Evolutionary conservation across 805 yeast species (phyloP).

Genomic region (Yamadazyma phyllophila): DNA sequence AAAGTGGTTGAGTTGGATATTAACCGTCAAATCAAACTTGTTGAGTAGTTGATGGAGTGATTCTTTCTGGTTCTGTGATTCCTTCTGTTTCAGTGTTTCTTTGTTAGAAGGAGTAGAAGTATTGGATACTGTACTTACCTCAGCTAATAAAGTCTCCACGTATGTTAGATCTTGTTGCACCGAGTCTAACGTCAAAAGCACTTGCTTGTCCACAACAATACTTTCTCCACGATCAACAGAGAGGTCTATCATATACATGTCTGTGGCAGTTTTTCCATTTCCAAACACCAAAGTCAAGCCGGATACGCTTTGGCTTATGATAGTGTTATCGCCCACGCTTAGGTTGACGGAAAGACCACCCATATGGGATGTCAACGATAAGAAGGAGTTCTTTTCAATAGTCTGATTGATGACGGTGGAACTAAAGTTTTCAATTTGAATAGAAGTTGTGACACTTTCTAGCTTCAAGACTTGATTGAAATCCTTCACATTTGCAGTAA

Average conservation of each 20-base stretch:
- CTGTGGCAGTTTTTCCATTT: neutral
- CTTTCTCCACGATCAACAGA: conserved; percentile 7
- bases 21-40: conserved; percentile 9
- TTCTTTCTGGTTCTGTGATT: too few species aligned
- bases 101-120: too few species aligned
- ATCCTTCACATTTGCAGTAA: conserved; percentile 11
- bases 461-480: conserved; percentile 6
- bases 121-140: neutral
- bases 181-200: neutral
- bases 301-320: conserved; percentile 4
- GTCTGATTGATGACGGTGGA: neutral
- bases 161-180: conserved; percentile 8
- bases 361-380: neutral
- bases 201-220: conserved; percentile 3
- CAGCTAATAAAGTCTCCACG: conserved; percentile 10
- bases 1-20: conserved; percentile 19
- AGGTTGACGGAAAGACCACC: neutral
- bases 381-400: neutral
- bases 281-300: conserved; percentile 9
- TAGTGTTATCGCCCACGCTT: neutral
- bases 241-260: conserved; percentile 3
- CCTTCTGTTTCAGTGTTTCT: too few species aligned
- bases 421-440: conserved; percentile 4
- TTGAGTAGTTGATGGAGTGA: neutral
- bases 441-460: neutral